A percentile compares a stretch with the other conserved stretches of the same genome.
These are phyloP conservation scores for Bocquillonia castaneifolia DNA, from an alignment of 441 rosid species.

Conservation along the genomic window DNA sequence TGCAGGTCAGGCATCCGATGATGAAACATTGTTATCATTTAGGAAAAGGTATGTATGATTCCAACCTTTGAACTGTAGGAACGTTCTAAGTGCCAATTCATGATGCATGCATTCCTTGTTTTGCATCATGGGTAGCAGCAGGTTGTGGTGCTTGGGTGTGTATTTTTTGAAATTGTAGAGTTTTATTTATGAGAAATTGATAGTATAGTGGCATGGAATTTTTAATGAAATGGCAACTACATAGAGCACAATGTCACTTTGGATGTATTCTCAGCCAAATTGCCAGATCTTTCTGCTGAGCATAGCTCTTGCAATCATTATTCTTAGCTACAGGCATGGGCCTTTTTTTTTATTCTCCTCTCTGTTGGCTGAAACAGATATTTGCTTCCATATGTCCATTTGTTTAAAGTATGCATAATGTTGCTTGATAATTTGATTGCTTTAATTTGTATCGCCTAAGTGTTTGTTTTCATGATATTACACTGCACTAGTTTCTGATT, in stretches of 20 bases:
- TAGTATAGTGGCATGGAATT: background rate
- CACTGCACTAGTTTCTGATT: background rate
- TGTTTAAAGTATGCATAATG: background rate
- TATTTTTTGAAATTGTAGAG: constrained; percentile 5
- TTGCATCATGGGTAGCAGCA: background rate
- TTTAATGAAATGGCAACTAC: background rate
- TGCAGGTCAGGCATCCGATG: constrained; percentile 38
- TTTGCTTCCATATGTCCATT: background rate
- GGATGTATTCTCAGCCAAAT: background rate
- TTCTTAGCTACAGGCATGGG: background rate
- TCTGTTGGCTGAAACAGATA: background rate
- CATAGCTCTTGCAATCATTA: background rate
- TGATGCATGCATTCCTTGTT: background rate
- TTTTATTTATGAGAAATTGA: background rate
- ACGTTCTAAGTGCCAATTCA: background rate
- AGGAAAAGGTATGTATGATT: constrained; percentile 48
- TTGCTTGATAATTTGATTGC: background rate
- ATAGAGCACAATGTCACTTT: background rate
- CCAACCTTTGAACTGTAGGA: constrained; percentile 5
- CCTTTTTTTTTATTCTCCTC: background rate
- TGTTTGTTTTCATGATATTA: constrained; percentile 2
- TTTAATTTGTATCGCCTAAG: background rate
- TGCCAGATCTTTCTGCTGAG: background rate
- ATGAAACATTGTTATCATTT: constrained; percentile 66
- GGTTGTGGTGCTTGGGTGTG: constrained; percentile 10